Evolutionary conservation across 2,329 filamentous ascomycete genomes (phyloP).

Genomic region (Colletotrichum sp.): DNA sequence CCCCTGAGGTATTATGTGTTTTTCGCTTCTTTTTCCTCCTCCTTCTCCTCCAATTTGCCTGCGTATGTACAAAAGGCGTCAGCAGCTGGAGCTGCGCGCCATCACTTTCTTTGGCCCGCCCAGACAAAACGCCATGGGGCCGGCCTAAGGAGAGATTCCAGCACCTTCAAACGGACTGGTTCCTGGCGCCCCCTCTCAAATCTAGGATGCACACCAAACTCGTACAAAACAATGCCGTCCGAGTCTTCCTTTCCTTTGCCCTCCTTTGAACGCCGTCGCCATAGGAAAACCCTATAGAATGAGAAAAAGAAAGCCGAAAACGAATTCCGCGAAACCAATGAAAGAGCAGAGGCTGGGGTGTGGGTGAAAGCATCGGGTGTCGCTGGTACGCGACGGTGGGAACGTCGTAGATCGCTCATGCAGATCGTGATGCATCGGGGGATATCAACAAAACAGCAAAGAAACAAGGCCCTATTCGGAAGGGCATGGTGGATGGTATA

Average conservation of each 20-base stretch:
- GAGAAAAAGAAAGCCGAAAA: constrained; percentile 19
- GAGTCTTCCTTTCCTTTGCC: constrained; percentile 11
- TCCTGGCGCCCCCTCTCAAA: constrained; percentile 30
- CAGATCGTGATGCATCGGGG: constrained; percentile 50
- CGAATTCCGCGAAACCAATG: constrained; percentile 25
- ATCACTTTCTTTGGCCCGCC: constrained; percentile 2
- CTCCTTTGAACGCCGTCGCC: constrained; percentile 18
- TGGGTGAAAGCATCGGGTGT: constrained; percentile 19
- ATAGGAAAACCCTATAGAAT: constrained; percentile 14
- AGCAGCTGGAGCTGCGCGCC: not conserved
- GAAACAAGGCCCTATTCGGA: constrained; percentile 14
- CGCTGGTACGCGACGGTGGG: constrained; percentile 19
- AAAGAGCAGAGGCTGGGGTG: constrained; percentile 20
- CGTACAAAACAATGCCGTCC: constrained; percentile 25
- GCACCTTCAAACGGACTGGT: constrained; percentile 24
- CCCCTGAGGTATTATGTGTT: constrained; percentile 9
- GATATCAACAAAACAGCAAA: constrained; percentile 38
- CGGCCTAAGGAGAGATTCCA: constrained; percentile 1
- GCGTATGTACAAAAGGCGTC: constrained; percentile 16
- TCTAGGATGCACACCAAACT: constrained; percentile 30
- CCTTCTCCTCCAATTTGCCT: not conserved
- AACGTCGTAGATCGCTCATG: constrained; percentile 53
- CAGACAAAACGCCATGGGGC: constrained; percentile 3
- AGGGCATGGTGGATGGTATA: constrained; percentile 24
- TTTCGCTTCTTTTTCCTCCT: constrained; percentile 4